Conservation (phyloP, 225 moss, liverwort and hornwort species). For the Marchantia polymorpha region DNA sequence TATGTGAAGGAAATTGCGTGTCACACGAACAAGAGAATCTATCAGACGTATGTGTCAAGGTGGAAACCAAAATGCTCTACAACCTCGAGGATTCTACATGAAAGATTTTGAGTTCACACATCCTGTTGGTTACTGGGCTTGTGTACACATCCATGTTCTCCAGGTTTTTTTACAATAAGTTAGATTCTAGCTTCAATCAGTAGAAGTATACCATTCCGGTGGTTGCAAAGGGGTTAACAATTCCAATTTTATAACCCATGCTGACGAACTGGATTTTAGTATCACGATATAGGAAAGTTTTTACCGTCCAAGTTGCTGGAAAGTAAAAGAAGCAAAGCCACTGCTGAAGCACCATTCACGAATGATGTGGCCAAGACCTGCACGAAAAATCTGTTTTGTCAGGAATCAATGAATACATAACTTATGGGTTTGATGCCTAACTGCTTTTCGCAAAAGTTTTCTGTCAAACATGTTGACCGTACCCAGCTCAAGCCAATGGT, state of each 20-base stretch:
- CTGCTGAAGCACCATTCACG: slow-evolving; percentile 78
- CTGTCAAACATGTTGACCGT: not conserved
- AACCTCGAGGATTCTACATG: too few species aligned
- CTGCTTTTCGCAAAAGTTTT: not conserved
- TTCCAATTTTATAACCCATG: not conserved
- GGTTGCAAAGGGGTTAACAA: not conserved
- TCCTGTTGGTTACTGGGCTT: not conserved
- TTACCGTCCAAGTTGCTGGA: slow-evolving; percentile 56
- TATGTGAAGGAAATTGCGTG: not conserved
- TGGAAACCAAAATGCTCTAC: too few species aligned
- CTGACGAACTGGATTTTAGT: not conserved
- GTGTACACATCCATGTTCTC: not conserved
- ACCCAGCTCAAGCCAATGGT: not conserved
- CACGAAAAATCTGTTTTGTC: not conserved
- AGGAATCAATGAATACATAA: not conserved
- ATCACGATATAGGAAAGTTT: not conserved
- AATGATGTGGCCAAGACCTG: slow-evolving; percentile 76
- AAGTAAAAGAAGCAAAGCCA: slow-evolving; percentile 50
- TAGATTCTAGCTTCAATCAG: not conserved
- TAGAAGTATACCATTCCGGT: not conserved
- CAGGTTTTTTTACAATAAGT: not conserved
- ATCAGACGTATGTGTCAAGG: too few species aligned
- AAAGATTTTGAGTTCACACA: too few species aligned
- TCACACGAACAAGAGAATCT: not conserved
- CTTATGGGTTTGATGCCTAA: not conserved